Evolutionary conservation across 2,329 filamentous ascomycete genomes (phyloP).

Genomic region (Lachnellula occidentalis): DNA sequence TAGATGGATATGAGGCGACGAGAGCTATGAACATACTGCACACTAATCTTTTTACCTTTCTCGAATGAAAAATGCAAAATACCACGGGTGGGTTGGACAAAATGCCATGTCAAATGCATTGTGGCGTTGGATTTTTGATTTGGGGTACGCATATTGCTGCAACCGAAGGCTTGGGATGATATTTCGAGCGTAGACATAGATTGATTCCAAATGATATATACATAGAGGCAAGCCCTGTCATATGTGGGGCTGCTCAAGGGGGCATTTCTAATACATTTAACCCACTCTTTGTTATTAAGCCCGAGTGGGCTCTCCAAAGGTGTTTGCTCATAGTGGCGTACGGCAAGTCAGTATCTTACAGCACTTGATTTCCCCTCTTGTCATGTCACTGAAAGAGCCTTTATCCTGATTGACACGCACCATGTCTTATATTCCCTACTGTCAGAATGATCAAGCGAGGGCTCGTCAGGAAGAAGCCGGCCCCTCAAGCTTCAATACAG

Average conservation of each 20-base stretch:
- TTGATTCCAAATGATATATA: not conserved
- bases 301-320: too few species aligned
- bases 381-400: too few species aligned
- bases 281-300: too few species aligned
- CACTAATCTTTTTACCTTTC: conserved; percentile 92
- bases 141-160: not conserved
- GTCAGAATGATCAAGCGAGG: not conserved
- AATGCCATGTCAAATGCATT: not conserved
- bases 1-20: conserved; percentile 84
- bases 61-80: conserved; percentile 47
- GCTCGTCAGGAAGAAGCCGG: not conserved
- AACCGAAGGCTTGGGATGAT: not conserved
- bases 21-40: conserved; percentile 94
- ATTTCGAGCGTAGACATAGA: not conserved
- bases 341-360: too few species aligned
- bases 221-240: not conserved
- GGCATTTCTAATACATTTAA: too few species aligned
- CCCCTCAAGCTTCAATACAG: not conserved
- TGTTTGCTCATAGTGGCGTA: too few species aligned
- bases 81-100: not conserved
- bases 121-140: not conserved
- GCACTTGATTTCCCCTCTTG: too few species aligned
- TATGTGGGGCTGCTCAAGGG: too few species aligned
- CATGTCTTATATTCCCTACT: not conserved
- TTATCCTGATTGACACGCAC: too few species aligned